phyloP scores from a whole-genome alignment of 1,284 basidiomycete species.

The Apiotrichum akiyoshidainum region DNA sequence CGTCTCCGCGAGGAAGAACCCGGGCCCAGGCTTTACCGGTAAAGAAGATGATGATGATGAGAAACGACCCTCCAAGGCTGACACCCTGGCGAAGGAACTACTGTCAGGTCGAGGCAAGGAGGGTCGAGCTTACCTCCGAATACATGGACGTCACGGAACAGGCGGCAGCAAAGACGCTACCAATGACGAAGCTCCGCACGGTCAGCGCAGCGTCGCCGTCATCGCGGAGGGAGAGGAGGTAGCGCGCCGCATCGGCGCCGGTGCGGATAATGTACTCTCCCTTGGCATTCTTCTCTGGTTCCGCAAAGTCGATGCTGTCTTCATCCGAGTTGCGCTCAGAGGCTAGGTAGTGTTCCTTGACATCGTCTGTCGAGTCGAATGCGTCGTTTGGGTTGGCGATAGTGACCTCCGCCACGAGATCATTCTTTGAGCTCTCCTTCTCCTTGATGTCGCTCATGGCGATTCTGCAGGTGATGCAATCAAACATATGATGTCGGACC shows the following conservation, averaged over 20 bases:
- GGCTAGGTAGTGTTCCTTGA: no score
- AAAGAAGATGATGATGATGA: conserved; percentile 60
- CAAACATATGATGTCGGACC: no score
- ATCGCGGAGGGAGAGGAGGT: conserved; percentile 61
- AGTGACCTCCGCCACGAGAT: no score
- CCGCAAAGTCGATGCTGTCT: no score
- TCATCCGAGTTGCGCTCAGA: no score
- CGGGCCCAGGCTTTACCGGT: conserved; percentile 58
- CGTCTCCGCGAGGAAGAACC: conserved; percentile 41
- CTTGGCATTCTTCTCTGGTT: neutral
- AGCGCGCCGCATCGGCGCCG: conserved; percentile 61
- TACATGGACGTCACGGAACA: conserved; percentile 52
- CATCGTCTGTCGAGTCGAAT: no score
- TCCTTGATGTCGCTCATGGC: no score
- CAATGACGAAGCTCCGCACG: conserved; percentile 59
- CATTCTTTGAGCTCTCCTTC: no score
- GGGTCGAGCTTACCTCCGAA: conserved; percentile 13
- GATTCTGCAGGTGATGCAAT: no score
- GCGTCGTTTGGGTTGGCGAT: no score
- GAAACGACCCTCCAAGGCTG: conserved; percentile 59
- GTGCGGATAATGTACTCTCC: conserved; percentile 27
- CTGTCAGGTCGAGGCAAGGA: neutral
- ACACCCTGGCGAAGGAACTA: conserved; percentile 61
- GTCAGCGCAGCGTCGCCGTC: conserved; percentile 62
- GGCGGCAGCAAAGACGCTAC: conserved; percentile 59